Percentiles rank a stretch among this genome's conserved stretches.
These are phyloP conservation scores for Stachybotrys chlorohalonatus DNA, from an alignment of 2,329 filamentous ascomycete species.

Conservation along the genomic window DNA sequence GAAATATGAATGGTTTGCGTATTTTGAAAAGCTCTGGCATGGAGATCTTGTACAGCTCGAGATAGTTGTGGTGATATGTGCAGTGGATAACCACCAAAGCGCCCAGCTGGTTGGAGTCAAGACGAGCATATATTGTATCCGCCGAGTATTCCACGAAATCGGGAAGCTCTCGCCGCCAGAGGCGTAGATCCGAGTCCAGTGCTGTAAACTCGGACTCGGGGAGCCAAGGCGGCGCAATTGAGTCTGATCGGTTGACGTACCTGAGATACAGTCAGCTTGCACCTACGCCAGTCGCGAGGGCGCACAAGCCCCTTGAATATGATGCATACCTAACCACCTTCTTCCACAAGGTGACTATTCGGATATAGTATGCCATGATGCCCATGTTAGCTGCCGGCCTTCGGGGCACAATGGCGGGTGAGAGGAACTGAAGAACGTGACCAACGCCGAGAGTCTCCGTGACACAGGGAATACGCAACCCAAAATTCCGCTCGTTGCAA, in stretches of 20 bases:
- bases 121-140: constrained; percentile 34
- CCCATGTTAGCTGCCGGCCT: constrained; percentile 32
- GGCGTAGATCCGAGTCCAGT: constrained; percentile 27
- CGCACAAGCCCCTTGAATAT: neutral
- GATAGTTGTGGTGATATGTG: constrained; percentile 35
- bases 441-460: constrained; percentile 30
- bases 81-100: constrained; percentile 34
- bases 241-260: constrained; percentile 33
- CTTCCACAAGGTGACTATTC: constrained; percentile 31
- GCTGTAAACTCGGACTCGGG: constrained; percentile 31
- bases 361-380: constrained; percentile 34
- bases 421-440: constrained; percentile 29
- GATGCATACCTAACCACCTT: constrained; percentile 24
- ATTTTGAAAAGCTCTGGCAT: constrained; percentile 35
- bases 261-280: constrained; percentile 9
- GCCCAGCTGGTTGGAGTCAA: constrained; percentile 36
- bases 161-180: constrained; percentile 31
- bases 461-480: constrained; percentile 28
- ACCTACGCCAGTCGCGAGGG: neutral
- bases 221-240: constrained; percentile 30
- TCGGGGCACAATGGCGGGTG: constrained; percentile 27
- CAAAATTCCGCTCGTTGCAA: constrained; percentile 30
- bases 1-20: constrained; percentile 29
- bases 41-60: constrained; percentile 36
- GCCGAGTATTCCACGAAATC: constrained; percentile 33